These are phyloP conservation scores for Diaporthe destruens DNA, from an alignment of 2,329 filamentous ascomycete species.

Conservation along the genomic window DNA sequence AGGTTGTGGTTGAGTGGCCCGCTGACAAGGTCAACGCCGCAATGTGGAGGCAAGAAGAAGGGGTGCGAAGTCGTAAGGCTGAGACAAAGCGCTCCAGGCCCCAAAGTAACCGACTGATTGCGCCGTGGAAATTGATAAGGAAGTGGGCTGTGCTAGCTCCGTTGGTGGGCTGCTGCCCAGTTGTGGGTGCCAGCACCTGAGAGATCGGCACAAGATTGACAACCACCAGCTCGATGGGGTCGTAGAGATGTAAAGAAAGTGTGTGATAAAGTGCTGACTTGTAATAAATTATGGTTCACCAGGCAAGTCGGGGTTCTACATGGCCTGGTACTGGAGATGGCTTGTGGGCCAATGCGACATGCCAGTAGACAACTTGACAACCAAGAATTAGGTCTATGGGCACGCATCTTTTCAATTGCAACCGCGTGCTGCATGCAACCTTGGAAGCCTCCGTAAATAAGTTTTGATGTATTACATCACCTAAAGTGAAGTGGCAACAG, in stretches of 20 bases:
- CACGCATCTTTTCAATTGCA: background rate
- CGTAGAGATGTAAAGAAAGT: background rate
- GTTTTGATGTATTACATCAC: background rate
- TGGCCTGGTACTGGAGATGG: background rate
- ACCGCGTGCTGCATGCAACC: background rate
- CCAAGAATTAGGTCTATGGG: too few species aligned
- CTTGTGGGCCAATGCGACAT: background rate
- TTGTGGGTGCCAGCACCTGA: background rate
- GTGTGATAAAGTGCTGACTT: background rate
- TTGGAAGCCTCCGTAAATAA: background rate
- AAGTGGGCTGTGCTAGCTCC: constrained; percentile 33
- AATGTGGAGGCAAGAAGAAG: constrained; percentile 16
- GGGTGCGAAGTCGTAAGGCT: constrained; percentile 31
- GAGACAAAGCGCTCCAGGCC: constrained; percentile 35
- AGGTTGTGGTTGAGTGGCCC: constrained; percentile 14
- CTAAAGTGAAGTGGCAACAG: background rate
- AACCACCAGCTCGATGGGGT: background rate
- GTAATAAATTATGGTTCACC: background rate
- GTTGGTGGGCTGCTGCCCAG: background rate
- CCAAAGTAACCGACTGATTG: constrained; percentile 30
- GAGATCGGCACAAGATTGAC: constrained; percentile 21
- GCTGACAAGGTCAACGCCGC: constrained; percentile 35
- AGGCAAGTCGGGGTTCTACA: too few species aligned
- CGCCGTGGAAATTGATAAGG: constrained; percentile 13
- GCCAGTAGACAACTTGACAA: background rate